A percentile compares a stretch with the other conserved stretches of the same genome.
phyloP scores from a whole-genome alignment of 2,329 filamentous ascomycete species.

The Talaromyces rugulosus region DNA sequence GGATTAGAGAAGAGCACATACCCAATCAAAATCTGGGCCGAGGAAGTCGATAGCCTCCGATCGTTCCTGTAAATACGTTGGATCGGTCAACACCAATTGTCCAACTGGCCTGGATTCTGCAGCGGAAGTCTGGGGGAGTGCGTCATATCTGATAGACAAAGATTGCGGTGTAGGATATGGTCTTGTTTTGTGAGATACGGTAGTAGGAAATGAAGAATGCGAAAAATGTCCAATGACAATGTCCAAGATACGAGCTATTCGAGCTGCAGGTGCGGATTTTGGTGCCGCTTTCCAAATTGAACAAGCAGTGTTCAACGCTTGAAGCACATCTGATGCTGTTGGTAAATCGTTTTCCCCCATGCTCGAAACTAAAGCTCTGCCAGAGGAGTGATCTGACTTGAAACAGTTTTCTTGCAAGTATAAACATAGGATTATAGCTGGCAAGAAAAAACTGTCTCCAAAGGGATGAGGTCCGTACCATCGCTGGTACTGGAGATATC shows the following conservation, averaged over 20 bases:
- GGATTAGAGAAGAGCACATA: neutral
- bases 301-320: neutral
- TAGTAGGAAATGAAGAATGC: neutral
- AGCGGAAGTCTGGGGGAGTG: neutral
- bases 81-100: neutral
- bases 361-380: neutral
- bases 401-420: neutral
- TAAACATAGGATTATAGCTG: neutral
- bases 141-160: neutral
- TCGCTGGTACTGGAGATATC: neutral
- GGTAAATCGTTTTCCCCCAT: neutral
- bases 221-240: neutral
- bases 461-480: neutral
- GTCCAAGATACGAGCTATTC: neutral
- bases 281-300: neutral
- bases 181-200: neutral
- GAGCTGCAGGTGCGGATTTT: neutral
- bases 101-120: neutral
- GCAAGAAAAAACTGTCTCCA: neutral
- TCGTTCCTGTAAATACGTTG: neutral
- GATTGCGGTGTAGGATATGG: neutral
- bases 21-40: neutral
- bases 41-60: neutral
- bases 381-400: neutral
- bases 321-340: neutral